Evolutionary conservation across 148 eudicot species (phyloP).

Genomic region (Amaranthus hypochondriacus): DNA sequence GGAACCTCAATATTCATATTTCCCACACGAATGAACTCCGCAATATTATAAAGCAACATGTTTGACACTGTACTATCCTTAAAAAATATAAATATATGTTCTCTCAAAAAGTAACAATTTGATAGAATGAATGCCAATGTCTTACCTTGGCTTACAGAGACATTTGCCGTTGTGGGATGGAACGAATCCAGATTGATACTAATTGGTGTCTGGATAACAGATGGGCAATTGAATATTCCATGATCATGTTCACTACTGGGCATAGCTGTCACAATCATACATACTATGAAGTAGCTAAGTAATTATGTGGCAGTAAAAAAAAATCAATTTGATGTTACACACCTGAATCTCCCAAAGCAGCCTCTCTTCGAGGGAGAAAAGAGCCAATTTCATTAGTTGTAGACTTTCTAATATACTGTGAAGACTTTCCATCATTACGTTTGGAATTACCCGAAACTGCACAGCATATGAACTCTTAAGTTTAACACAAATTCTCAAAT

Average conservation of each 20-base stretch:
- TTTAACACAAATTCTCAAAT: no score
- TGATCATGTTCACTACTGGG: slow-evolving; percentile 16
- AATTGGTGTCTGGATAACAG: slow-evolving; percentile 26
- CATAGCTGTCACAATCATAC: slow-evolving; percentile 26
- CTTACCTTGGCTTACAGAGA: slow-evolving; percentile 41
- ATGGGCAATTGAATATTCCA: slow-evolving; percentile 20
- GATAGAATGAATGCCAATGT: background rate
- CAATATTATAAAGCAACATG: background rate
- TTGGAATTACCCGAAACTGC: slow-evolving; percentile 29
- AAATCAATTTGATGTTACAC: background rate
- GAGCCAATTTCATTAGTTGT: slow-evolving; percentile 14
- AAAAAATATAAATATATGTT: background rate
- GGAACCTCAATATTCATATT: background rate
- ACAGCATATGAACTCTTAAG: slow-evolving; percentile 5
- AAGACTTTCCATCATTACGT: slow-evolving; percentile 18
- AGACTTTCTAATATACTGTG: slow-evolving; percentile 18
- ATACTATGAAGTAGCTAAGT: background rate
- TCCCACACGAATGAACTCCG: background rate
- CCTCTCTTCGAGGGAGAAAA: slow-evolving; percentile 23
- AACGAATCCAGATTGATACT: slow-evolving; percentile 22
- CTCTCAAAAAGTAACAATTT: background rate
- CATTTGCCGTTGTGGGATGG: slow-evolving; percentile 32
- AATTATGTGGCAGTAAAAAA: background rate
- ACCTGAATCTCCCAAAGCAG: slow-evolving; percentile 26
- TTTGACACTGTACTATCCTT: slow-evolving; percentile 3